Base-by-base conservation (phyloP, 495 filamentous ascomycete genomes). In the Penicillium samsonianum region DNA sequence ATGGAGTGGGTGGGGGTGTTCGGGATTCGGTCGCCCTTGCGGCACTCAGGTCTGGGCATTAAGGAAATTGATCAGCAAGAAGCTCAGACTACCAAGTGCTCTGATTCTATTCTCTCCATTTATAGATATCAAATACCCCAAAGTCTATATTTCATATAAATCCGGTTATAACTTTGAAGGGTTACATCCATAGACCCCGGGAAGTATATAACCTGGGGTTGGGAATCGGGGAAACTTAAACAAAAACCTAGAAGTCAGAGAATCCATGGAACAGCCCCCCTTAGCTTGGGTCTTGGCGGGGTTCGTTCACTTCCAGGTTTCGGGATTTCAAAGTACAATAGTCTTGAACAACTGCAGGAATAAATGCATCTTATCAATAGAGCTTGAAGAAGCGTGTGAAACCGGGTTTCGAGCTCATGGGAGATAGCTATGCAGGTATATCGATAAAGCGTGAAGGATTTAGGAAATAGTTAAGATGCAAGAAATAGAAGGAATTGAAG, bases 1-100 rank as follows among this genome's bases (percentile, higher is more conserved):
- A 3, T 61, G 17, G 33, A 37, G 22, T 5, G 8, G 30, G 31
- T 17, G n/a, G 7, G 7, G 25, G 26, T 22, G 16, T 35, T 40
- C 52, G 42, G 45, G 50, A 37, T 30, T 57, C 17, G 23, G 46
- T 45, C 46, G 46, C 61, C 64, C 66, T 67, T 69, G 61, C 64
- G 54, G 65, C 38, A 23, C 10, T 22, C 8, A 16, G 45, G 56
- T 60, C 64, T 31, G 64, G 63, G 61, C 61, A 58, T 61, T 19
- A 42, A n/a, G 45, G 19, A 23, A 48, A 55, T 59, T 23, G 49
- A 10, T 17, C 20, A 37, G 16, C 44, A 4, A 40, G 22, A 44
- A 41, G 46, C 11, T 17, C 45, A 31, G 44, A 10, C 20, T 12
- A 10, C 14, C 4, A 45, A 55, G 16, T 25, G 16, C n/a, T 22